Base-by-base conservation (phyloP, 805 yeast genomes). In the Pichia nanzhaoensis region DNA sequence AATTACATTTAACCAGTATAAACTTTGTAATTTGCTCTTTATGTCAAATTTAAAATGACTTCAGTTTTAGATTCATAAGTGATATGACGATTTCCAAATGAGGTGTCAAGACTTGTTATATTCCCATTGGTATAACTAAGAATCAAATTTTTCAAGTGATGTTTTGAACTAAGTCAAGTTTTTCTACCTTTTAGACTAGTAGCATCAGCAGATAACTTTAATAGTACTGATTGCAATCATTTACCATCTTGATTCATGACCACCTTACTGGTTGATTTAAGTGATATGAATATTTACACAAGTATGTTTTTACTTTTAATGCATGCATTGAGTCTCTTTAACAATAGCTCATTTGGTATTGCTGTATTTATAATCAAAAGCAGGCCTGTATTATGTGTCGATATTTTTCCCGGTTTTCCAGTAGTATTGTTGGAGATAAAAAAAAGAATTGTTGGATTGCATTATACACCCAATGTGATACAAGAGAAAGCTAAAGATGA, bases 1-100 rank as follows among this genome's bases (percentile, higher is more conserved):
- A 77, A 0, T 70, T 80, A 1, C 65, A 65, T 33, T 61, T 74
- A 0, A 75, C 64, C 54, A 83, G 83, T 2, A 77, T 74, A 78
- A 78, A 53, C 60, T 63, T 48, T 63, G 66, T 31, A 65, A 63
- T 41, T 48, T 71, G 36, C 60, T 73, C n/a, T 34, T 78, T 74
- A 48, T 65, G 69, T 43, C 71, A 68, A 34, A 69, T 73, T 14
- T 65, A 70, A 27, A 60, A 71, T 41, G 63, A 57, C 42, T 52
- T 60, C 16, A 71, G 73, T 4, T 60, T 55, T 12, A 66, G 70
- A 8, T 63, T 58, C 17, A 38, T 69, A 39, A 58, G 68, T 3
- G 52, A 57, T 3, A 60, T 70, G 4, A 39, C 70, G 3, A 55
- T 55, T 35, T 70, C 70, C 0, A 5, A 20, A 22, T n/a, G 37